These are phyloP conservation scores for Inga oerstediana DNA, from an alignment of 306 rosid genomes.

Conservation along the genomic window DNA sequence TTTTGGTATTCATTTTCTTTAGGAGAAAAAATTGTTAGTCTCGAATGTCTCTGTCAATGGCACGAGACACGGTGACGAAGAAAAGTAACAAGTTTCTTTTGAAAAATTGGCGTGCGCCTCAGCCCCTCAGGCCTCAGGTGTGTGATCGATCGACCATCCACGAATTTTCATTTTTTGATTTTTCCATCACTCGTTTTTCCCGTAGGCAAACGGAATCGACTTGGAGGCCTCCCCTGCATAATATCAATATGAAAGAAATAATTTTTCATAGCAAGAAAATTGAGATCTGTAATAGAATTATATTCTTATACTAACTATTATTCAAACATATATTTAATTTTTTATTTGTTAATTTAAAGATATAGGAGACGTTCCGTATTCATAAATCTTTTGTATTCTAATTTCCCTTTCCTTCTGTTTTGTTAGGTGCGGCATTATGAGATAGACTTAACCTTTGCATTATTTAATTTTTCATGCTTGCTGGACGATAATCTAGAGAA, in stretches of 20 bases:
- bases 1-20: slow-evolving; percentile 15
- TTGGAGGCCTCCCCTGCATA: too few species aligned
- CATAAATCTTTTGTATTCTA: not conserved
- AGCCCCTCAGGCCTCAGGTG: not conserved
- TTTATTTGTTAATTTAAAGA: too few species aligned
- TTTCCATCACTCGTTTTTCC: slow-evolving; percentile 38
- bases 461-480: not conserved
- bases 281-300: not conserved
- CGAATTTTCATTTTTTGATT: slow-evolving; percentile 20
- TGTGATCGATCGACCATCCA: slow-evolving; percentile 27
- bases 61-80: slow-evolving; percentile 29
- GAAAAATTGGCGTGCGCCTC: slow-evolving; percentile 19
- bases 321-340: too few species aligned
- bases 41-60: slow-evolving; percentile 20
- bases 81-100: slow-evolving; percentile 32
- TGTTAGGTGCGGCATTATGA: not conserved
- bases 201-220: not conserved
- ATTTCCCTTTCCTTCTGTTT: not conserved
- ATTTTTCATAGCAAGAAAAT: not conserved
- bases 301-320: not conserved
- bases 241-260: too few species aligned
- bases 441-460: not conserved
- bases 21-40: not conserved
- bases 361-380: too few species aligned
- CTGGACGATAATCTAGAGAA: not conserved